Conservation (phyloP, 2,329 filamentous ascomycete species). For the Calonectria henricotiae region DNA sequence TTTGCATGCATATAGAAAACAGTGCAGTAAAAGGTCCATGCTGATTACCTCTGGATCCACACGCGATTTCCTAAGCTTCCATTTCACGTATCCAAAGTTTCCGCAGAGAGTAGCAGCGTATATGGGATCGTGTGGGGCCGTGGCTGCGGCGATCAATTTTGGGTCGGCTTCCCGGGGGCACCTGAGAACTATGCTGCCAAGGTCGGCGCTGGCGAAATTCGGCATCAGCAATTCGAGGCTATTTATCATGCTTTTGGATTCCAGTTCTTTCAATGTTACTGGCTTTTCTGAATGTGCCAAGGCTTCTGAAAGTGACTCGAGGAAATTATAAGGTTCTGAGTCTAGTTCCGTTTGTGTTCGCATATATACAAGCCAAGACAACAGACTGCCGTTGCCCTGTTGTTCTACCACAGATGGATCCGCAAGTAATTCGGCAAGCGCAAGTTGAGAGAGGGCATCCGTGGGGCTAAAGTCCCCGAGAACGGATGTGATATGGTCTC, state of each 20-base stretch:
- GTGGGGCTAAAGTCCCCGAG: not conserved
- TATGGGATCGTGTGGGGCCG: not conserved
- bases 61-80: not conserved
- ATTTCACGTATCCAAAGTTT: not conserved
- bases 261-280: not conserved
- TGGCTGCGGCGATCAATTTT: not conserved
- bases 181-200: not conserved
- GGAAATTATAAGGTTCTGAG: not conserved
- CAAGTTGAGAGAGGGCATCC: not conserved
- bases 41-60: not conserved
- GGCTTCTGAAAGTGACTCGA: not conserved
- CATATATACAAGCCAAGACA: not conserved
- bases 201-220: not conserved
- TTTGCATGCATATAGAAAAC: not conserved
- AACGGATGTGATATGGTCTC: not conserved
- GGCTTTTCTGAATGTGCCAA: not conserved
- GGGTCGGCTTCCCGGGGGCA: not conserved
- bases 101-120: not conserved
- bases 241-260: not conserved
- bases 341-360: not conserved
- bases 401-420: not conserved
- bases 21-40: not conserved
- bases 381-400: rapidly evolving
- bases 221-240: not conserved
- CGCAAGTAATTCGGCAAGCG: not conserved